phyloP scores from a whole-genome alignment of 1,284 basidiomycete species.

The Austropuccinia psidii region DNA sequence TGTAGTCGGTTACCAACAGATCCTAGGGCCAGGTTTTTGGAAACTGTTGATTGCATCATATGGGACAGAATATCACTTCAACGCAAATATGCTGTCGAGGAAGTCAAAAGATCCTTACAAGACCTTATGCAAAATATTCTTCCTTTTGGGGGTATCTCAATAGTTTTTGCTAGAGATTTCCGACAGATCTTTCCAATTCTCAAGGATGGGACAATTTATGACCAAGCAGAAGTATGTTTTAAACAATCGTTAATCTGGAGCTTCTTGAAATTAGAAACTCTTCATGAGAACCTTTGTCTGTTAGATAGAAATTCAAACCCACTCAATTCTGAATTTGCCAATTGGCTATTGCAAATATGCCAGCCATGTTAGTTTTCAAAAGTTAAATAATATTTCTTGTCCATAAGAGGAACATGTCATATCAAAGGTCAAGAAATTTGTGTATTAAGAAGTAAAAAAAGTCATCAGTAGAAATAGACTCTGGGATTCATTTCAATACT shows the following conservation, averaged over 20 bases:
- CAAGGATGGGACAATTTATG: background rate
- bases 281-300: no score
- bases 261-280: no score
- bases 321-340: no score
- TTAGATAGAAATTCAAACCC: no score
- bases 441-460: no score
- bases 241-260: no score
- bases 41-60: background rate
- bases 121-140: background rate
- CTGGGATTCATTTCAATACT: background rate
- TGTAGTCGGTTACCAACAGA: background rate
- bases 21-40: background rate
- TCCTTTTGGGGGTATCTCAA: slow-evolving; percentile 10
- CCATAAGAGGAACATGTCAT: no score
- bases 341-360: background rate
- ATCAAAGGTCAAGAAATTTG: no score
- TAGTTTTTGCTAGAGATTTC: background rate
- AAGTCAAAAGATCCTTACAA: background rate
- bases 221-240: no score
- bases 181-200: background rate
- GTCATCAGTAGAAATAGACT: no score
- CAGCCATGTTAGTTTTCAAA: no score
- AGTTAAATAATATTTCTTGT: no score
- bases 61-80: slow-evolving; percentile 11
- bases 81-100: background rate